Base-by-base conservation (phyloP, 1,284 basidiomycete species). In the Omphalotus olearius region DNA sequence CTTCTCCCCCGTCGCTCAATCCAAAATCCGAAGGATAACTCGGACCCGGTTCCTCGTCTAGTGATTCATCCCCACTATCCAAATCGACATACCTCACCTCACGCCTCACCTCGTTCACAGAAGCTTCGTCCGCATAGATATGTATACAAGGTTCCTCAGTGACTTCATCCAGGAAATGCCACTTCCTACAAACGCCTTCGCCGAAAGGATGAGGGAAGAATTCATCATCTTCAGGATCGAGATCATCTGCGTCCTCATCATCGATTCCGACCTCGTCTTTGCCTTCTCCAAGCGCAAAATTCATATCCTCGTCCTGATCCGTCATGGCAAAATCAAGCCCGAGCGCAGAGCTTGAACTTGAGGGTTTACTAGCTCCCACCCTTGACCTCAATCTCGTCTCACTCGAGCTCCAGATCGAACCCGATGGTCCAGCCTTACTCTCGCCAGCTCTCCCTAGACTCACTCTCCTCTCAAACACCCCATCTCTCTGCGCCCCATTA, bases 121-220 rank as follows among this genome's bases (percentile, higher is more conserved):
- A 33, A 18, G 17, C 42, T 4, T 51, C 50, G 7, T 51, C 35
- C n/a, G 26, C 43, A 40, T 45, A 58, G 26, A 84, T 66, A 33
- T 69, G 65, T 16, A 83, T 80, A 52, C 70, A 75, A 38, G 71
- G 72, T 39, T 79, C 75, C 39, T 82, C 81, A 26, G 78, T 80
- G 11, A 78, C 79, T 9, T 70, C 66, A 53, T 86, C 83, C 26
- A 70, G 58, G 56, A 74, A 76, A 63, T 90, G 88, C 57, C 69
- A 72, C 43, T 74, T 68, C 17, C 71, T 72, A 62, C 87, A 91
- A 6, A 78, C 70, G 1, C 86, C 87, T 55, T 78, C 70, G 1
- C 83, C 85, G 50, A 77, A 78, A 23, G 77, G 79, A 62, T 86
- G 83, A 13, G 88, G 88, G 52, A 82, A 78, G 57, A 76, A 75